phyloP scores from a whole-genome alignment of 805 yeast species.

The Lachancea mirantina region DNA sequence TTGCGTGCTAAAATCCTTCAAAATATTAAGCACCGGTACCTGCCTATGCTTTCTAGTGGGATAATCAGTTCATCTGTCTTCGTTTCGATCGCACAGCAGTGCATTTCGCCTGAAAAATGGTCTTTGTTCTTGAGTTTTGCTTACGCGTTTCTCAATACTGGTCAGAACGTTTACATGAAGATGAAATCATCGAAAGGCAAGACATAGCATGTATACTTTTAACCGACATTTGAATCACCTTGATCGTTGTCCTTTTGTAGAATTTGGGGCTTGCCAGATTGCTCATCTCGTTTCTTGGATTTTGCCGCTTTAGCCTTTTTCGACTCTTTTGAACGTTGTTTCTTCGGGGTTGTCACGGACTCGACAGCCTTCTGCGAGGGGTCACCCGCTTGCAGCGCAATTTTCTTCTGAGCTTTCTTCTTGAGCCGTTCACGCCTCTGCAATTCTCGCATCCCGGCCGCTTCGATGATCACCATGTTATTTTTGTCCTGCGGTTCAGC shows the following conservation, averaged over 20 bases:
- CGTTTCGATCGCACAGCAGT: conserved; percentile 19
- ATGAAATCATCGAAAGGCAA: background rate
- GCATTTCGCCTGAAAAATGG: conserved; percentile 19
- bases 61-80: conserved; percentile 16
- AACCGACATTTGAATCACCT: background rate
- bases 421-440: conserved; percentile 21
- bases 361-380: too few species aligned
- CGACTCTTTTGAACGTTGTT: conserved; percentile 1
- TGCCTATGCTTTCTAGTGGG: conserved; percentile 16
- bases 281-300: conserved; percentile 1
- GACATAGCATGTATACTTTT: too few species aligned
- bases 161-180: conserved; percentile 21
- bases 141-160: conserved; percentile 17
- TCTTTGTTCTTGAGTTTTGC: conserved; percentile 23
- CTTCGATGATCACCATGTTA: conserved; percentile 27
- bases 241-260: conserved; percentile 1
- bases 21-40: conserved; percentile 12
- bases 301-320: conserved; percentile 1
- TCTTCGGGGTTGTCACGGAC: conserved; percentile 1
- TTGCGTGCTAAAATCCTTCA: conserved; percentile 7
- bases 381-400: too few species aligned
- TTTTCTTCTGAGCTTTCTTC: conserved; percentile 12
- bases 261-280: too few species aligned
- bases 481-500: conserved; percentile 13
- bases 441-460: conserved; percentile 27